Evolutionary conservation across 2,329 filamentous ascomycete genomes (phyloP).

Genomic region (Pseudogymnoascus sp.): DNA sequence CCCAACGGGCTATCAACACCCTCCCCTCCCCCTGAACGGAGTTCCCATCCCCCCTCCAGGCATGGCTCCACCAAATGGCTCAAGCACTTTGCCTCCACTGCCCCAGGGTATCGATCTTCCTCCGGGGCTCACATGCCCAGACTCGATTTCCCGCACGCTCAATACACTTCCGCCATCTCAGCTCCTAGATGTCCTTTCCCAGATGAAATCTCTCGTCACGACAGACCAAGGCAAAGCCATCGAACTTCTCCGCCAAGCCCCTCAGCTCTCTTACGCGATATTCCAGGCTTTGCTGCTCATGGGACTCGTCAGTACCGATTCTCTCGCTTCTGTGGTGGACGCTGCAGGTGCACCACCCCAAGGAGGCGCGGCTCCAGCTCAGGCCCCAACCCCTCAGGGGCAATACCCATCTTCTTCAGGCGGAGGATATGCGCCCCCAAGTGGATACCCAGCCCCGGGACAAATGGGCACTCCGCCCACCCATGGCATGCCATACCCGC

Average conservation of each 20-base stretch:
- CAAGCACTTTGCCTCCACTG: conserved; percentile 60
- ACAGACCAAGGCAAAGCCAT: conserved; percentile 75
- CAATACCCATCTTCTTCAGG: conserved; percentile 29
- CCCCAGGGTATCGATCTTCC: conserved; percentile 74
- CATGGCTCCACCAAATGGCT: conserved; percentile 31
- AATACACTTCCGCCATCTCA: conserved; percentile 78
- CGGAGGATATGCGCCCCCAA: conserved; percentile 31
- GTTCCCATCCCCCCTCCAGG: conserved; percentile 26
- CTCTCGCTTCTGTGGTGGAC: conserved; percentile 75
- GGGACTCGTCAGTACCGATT: conserved; percentile 79
- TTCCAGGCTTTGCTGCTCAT: conserved; percentile 92
- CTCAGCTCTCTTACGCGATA: conserved; percentile 87
- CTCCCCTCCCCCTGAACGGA: conserved; percentile 27
- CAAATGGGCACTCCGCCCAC: conserved; percentile 37
- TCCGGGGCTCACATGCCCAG: conserved; percentile 72
- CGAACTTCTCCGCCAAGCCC: conserved; percentile 78
- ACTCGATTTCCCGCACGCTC: conserved; percentile 87
- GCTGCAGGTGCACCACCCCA: conserved; percentile 27
- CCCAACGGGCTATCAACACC: conserved; percentile 30
- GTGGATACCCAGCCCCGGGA: conserved; percentile 32
- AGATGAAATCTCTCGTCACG: conserved; percentile 87
- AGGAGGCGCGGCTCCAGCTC: not conserved
- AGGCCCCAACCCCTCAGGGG: conserved; percentile 8
- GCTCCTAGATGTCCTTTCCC: conserved; percentile 83
- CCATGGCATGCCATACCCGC: conserved; percentile 30